Evolutionary conservation across 1,284 basidiomycete genomes (phyloP), one percentile per base, ranked within the genome.

Genomic region (Fomitopsis pinicola): DNA sequence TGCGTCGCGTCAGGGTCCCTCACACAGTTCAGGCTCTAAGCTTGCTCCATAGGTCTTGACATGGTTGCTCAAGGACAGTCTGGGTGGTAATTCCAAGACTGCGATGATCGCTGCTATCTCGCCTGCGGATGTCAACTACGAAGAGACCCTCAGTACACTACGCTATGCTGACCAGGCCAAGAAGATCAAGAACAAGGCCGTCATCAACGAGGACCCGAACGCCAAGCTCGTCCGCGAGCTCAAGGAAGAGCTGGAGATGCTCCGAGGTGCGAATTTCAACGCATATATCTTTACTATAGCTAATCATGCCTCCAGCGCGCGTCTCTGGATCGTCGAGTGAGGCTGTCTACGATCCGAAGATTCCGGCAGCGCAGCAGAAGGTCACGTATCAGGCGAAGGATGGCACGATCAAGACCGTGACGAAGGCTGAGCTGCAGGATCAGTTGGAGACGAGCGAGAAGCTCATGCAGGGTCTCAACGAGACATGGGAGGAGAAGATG

Each of bases 151-250:
- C 63, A 95, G 94, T 77, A 97, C 95, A 3, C 79, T 97, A 61
- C 89, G 97, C 3, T 99, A 99, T 76, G 97, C 97, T 66, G 96
- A 98, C 79, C 94, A 93, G 73, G 96, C 97, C 30, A 99, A 99
- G 88, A 97, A 97, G 87, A 99, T 99, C 80, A 97, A 97, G 88
- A 99, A 98, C 77, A 97, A 98, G 81, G 97, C 97, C 17, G 87
- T 98, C 57, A 93, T 99, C 68, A 99, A 99, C 76, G 97, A 99
- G 77, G 97, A 99, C 82, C 96, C 97, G 19, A 99, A 98, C 71
- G 97, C 97, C 72, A 98, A 95, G 79, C 88, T 98, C 60, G 96
- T 98, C 59, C 91, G 97, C 57, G 97, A 98, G 76, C 89, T 98
- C 73, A 98, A 98, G 76, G 97, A 98, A 78, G 97, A 99, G 77